phyloP scores from a whole-genome alignment of 495 filamentous ascomycete species.

The Penicillium odoratum region DNA sequence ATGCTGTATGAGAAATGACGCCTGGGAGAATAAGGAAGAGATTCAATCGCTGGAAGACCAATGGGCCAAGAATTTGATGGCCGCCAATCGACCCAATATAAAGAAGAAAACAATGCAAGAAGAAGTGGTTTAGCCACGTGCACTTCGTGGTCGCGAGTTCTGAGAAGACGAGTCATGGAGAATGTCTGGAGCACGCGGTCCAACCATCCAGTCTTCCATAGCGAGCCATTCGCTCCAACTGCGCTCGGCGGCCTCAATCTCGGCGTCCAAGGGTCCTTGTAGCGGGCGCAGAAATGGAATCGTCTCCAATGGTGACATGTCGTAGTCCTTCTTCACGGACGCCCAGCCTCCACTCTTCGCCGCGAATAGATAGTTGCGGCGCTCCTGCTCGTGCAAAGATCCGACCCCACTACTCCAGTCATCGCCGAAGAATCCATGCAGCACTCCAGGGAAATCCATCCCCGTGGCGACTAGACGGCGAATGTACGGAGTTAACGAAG shows the following conservation, averaged over 20 bases:
- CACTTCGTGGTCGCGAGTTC: conserved; percentile 37
- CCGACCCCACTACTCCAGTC: conserved; percentile 81
- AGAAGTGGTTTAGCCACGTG: conserved; percentile 25
- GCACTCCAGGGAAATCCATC: conserved; percentile 77
- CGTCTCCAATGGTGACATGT: conserved; percentile 75
- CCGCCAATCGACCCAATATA: conserved; percentile 18
- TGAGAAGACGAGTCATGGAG: conserved; percentile 47
- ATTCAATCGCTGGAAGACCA: conserved; percentile 24
- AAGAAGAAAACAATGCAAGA: conserved; percentile 4
- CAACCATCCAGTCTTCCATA: conserved; percentile 97
- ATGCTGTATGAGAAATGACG: conserved; percentile 19
- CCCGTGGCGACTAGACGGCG: conserved; percentile 89
- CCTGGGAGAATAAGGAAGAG: conserved; percentile 10
- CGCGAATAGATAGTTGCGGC: conserved; percentile 91
- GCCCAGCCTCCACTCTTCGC: conserved; percentile 91
- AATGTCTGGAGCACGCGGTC: conserved; percentile 55
- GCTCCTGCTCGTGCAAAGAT: conserved; percentile 81
- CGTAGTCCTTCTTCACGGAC: conserved; percentile 84
- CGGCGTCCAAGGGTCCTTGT: conserved; percentile 67
- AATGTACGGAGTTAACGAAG: conserved; percentile 85
- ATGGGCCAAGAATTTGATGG: conserved; percentile 14
- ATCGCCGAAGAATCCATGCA: conserved; percentile 95
- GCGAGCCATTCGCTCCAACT: conserved; percentile 85
- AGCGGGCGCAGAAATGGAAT: conserved; percentile 85
- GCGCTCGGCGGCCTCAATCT: conserved; percentile 81